Percentiles rank a stretch among this genome's conserved stretches.
Conservation (phyloP, 2,329 filamentous ascomycete species). For the Ophiocordyceps polyrhachis-furcata region DNA sequence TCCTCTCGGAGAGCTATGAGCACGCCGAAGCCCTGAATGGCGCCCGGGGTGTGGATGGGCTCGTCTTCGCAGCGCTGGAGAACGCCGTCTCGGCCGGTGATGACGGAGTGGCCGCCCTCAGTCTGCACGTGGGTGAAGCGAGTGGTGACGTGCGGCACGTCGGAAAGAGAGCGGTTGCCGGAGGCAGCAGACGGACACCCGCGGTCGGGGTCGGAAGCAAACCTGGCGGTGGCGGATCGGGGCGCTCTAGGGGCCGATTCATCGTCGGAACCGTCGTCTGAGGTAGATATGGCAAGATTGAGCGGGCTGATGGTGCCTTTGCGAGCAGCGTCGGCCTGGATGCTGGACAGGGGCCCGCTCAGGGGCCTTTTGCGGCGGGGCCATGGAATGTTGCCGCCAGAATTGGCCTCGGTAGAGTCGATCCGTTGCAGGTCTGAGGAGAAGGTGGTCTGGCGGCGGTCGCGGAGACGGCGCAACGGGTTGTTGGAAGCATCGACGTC, state of each 20-base stretch:
- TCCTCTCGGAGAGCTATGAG: conserved; percentile 59
- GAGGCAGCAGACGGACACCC: conserved; percentile 6
- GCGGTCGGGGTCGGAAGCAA: neutral
- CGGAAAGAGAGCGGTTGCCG: conserved; percentile 7
- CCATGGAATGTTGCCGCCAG: conserved; percentile 3
- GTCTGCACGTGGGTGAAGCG: conserved; percentile 66
- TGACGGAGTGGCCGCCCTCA: conserved; percentile 61
- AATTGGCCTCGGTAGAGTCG: conserved; percentile 6
- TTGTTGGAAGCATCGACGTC: conserved; percentile 14
- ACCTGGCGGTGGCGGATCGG: neutral
- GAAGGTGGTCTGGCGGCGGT: conserved; percentile 10
- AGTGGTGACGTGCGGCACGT: conserved; percentile 40
- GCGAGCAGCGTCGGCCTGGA: conserved; percentile 25
- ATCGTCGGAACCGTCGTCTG: conserved; percentile 14
- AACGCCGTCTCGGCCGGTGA: conserved; percentile 57
- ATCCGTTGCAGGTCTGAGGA: conserved; percentile 8
- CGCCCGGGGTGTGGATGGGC: conserved; percentile 73
- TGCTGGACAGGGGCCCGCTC: conserved; percentile 22
- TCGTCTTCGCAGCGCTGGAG: conserved; percentile 78
- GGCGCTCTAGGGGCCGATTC: conserved; percentile 7
- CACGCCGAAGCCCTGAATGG: conserved; percentile 62
- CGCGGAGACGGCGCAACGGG: conserved; percentile 9
- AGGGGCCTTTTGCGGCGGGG: conserved; percentile 15
- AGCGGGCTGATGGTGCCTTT: conserved; percentile 17
- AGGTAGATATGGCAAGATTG: conserved; percentile 13